Conservation (phyloP, 768 basidiomycete species). For the Phylloporus rhodoxanthus region DNA sequence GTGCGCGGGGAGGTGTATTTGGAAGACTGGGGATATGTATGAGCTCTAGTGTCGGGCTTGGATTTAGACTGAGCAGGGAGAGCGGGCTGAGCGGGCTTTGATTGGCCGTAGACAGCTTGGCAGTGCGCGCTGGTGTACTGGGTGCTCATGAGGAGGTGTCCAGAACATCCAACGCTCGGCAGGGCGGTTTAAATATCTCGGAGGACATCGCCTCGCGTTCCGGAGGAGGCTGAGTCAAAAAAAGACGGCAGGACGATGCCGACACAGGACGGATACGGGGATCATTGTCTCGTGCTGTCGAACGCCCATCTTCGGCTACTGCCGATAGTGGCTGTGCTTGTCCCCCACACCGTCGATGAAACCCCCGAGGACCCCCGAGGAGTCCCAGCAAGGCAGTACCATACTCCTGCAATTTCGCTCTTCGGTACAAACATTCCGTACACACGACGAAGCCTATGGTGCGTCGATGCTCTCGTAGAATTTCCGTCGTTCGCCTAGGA, state of each 20-base stretch:
- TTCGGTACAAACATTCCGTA: not conserved
- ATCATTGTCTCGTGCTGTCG: conserved; percentile 8
- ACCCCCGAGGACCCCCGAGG: conserved; percentile 4
- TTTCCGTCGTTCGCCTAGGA: conserved; percentile 14
- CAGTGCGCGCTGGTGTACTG: conserved; percentile 20
- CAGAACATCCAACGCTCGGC: not conserved
- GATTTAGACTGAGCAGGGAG: conserved; percentile 18
- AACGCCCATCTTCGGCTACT: conserved; percentile 1
- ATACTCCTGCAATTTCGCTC: too few relatives aligned
- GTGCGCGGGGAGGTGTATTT: conserved; percentile 23
- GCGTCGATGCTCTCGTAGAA: conserved; percentile 2
- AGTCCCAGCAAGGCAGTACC: too few relatives aligned
- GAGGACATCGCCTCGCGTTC: conserved; percentile 24
- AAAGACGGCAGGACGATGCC: conserved; percentile 15
- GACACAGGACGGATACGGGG: conserved; percentile 22
- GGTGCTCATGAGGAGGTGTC: conserved; percentile 19
- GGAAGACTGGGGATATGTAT: conserved; percentile 24
- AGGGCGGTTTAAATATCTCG: conserved; percentile 28
- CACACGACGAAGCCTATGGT: conserved; percentile 1
- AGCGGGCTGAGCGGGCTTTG: conserved; percentile 18
- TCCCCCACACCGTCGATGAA: not conserved
- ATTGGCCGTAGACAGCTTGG: conserved; percentile 13
- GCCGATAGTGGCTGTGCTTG: conserved; percentile 5
- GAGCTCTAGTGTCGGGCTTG: conserved; percentile 13
- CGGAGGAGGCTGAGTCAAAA: not conserved